Conservation (phyloP, 2,329 filamentous ascomycete species). For the Fusarium sp. region DNA sequence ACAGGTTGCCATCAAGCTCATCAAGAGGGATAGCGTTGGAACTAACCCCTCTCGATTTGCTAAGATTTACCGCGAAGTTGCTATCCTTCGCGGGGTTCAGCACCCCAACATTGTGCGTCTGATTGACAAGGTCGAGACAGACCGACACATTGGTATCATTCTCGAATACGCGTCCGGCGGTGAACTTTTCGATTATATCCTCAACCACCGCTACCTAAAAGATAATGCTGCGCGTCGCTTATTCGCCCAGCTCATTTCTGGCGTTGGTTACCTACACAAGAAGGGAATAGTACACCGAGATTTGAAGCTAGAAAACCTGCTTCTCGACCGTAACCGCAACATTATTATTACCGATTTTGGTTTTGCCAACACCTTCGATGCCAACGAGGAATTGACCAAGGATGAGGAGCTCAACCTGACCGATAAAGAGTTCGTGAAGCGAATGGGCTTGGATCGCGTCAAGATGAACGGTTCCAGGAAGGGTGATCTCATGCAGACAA, state of each 20-base stretch:
- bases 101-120: conserved; percentile 97
- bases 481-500: conserved; percentile 98
- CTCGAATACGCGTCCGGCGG: conserved; percentile 98
- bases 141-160: conserved; percentile 97
- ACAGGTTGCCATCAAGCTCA: conserved; percentile 96
- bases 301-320: conserved; percentile 93
- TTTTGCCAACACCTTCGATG: conserved; percentile 97
- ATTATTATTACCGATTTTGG: conserved; percentile 99
- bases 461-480: conserved; percentile 80
- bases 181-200: conserved; percentile 97
- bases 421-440: conserved; percentile 89
- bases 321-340: conserved; percentile 95
- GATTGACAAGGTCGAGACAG: conserved; percentile 98
- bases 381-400: conserved; percentile 85
- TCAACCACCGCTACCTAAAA: conserved; percentile 96
- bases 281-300: conserved; percentile 98
- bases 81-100: conserved; percentile 85
- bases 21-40: conserved; percentile 89
- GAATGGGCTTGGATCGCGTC: conserved; percentile 83
- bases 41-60: conserved; percentile 88
- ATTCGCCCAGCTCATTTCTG: conserved; percentile 95
- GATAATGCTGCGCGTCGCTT: conserved; percentile 89
- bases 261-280: conserved; percentile 97
- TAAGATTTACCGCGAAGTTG: conserved; percentile 97
- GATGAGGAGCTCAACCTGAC: conserved; percentile 89